A percentile compares a stretch with the other conserved stretches of the same genome.
phyloP scores from a whole-genome alignment of 257 asterid species.

The Galeopsis tetrahit region DNA sequence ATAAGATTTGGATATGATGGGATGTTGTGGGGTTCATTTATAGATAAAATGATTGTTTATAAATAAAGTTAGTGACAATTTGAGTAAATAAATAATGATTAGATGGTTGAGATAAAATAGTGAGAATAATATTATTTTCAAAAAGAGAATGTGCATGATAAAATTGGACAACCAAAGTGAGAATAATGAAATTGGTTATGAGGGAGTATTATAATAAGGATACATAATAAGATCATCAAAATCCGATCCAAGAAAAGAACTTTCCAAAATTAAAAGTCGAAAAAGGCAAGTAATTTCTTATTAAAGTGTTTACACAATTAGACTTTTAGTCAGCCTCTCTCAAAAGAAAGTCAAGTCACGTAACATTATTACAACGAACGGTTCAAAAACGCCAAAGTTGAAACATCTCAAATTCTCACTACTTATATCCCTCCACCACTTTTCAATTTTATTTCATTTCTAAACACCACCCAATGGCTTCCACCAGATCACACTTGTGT shows the following conservation, averaged over 20 bases:
- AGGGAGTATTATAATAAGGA: too few species aligned
- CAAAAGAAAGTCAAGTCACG: conserved; percentile 8
- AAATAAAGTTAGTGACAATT: too few species aligned
- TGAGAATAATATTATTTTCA: too few species aligned
- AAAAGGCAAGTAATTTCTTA: not conserved
- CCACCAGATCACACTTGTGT: not conserved
- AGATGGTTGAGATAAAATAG: too few species aligned
- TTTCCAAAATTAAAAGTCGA: not conserved
- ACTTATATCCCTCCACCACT: not conserved
- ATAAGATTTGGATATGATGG: too few species aligned
- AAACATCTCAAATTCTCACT: not conserved
- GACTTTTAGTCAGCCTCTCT: not conserved
- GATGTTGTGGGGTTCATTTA: too few species aligned
- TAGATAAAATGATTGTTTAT: too few species aligned
- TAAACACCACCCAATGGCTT: not conserved
- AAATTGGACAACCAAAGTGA: too few species aligned
- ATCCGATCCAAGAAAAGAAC: not conserved
- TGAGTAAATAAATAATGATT: too few species aligned
- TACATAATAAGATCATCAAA: not conserved
- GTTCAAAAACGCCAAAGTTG: conserved; percentile 13
- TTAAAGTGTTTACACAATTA: not conserved
- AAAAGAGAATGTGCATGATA: too few species aligned
- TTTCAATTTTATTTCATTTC: not conserved
- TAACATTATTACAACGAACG: not conserved
- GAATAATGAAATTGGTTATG: too few species aligned